phyloP scores from a whole-genome alignment of 495 filamentous ascomycete species.

The Aspergillus saccharolyticus region DNA sequence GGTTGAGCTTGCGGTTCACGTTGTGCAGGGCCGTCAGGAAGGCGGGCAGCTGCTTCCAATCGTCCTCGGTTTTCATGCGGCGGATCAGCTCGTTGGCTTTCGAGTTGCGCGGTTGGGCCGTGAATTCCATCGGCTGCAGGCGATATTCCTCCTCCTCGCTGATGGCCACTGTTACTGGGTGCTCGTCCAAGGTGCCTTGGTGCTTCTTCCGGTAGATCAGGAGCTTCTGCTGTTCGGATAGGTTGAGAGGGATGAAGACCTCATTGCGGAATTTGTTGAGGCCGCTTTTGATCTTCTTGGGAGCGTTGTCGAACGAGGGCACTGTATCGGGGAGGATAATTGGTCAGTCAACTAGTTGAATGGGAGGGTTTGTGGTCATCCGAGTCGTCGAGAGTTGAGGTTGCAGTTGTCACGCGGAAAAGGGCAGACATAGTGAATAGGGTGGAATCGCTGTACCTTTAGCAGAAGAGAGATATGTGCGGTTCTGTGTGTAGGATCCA shows the following conservation, averaged over 20 bases:
- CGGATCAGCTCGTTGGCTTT: conserved; percentile 25
- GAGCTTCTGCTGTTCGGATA: conserved; percentile 49
- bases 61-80: conserved; percentile 51
- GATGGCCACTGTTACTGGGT: conserved; percentile 59
- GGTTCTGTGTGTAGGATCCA: conserved; percentile 28
- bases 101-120: conserved; percentile 27
- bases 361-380: no score
- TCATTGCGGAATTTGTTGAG: conserved; percentile 55
- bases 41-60: conserved; percentile 56
- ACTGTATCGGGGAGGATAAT: conserved; percentile 26
- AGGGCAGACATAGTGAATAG: not conserved
- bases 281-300: conserved; percentile 45
- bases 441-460: conserved; percentile 9
- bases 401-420: no score
- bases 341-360: no score
- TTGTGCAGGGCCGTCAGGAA: conserved; percentile 54
- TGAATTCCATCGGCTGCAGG: conserved; percentile 45
- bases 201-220: conserved; percentile 50
- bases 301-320: conserved; percentile 50
- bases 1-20: conserved; percentile 33
- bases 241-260: conserved; percentile 60
- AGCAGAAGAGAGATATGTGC: conserved; percentile 31
- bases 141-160: conserved; percentile 50
- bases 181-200: conserved; percentile 45
- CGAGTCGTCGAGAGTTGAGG: no score